Evolutionary conservation across 1,284 basidiomycete genomes (phyloP), one percentile per base, ranked within the genome.

Genomic region (Gymnopus androsaceus): DNA sequence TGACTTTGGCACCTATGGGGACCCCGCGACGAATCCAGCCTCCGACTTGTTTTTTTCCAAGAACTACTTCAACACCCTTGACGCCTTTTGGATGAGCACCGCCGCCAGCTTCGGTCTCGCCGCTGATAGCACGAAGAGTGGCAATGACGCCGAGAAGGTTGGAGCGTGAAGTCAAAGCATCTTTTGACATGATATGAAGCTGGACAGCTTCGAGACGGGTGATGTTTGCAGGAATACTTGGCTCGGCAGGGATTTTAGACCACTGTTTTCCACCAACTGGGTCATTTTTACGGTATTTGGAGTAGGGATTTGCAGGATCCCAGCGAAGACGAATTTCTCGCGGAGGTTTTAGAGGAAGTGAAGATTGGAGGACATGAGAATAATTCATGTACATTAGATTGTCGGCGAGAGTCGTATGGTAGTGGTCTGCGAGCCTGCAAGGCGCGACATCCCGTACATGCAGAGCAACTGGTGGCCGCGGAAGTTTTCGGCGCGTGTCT

Each of bases 381-480:
- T 97, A 98, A 49, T 91, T 92, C 84, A 98, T 91, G 82, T 99
- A 99, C 79, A 99, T 85, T 63, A 97, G 77, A 74, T 98, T 85
- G 65, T 94, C 88, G 21, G 87, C 83, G 56, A 99, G 81, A 8
- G 94, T 90, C 51, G 78, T 75, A 68, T 90, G 72, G 77, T 97
- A 98, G 77, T 98, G 92, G 61, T 94, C 88, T 58, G 82, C 77
- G 56, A 95, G 82, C 46, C 95, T 86, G 64, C 83, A 89, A 58
- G 83, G 79, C 47, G 91, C 87, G 44, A 89, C 91, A 65, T 90
- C 84, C 63, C 86, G 84, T 33, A 87, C 72, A 64, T 83, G 61
- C 61, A 88, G 65, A 57, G 80, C 76, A 63, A 85, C 79, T 64
- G 85, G 87, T 2, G 88, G 89, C 51, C 81, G 77, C 23, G 88